Percentiles rank a stretch among this genome's conserved stretches.
Evolutionary conservation across 805 yeast genomes (phyloP).

Genomic region (Yarrowia bubula): DNA sequence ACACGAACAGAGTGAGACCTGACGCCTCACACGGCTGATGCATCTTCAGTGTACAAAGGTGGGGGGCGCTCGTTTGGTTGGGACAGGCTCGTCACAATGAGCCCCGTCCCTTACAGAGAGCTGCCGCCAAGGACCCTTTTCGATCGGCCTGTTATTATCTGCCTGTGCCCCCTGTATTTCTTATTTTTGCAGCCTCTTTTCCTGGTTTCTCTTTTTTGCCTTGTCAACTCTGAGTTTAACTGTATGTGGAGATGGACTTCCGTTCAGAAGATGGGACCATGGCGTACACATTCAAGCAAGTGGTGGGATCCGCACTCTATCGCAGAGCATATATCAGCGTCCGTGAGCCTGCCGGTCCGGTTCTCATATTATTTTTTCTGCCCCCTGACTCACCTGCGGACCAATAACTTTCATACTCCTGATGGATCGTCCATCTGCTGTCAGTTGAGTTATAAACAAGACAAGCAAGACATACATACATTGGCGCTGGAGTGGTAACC

Average conservation of each 20-base stretch:
- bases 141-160: neutral
- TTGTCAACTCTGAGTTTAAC: slow-evolving; percentile 3
- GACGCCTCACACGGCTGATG: slow-evolving; percentile 4
- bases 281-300: neutral
- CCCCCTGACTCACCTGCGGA: slow-evolving; percentile 16
- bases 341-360: neutral
- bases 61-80: neutral
- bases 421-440: neutral
- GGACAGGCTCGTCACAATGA: neutral
- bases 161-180: neutral
- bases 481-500: neutral
- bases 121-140: neutral
- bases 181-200: slow-evolving; percentile 14
- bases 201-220: neutral
- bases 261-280: neutral
- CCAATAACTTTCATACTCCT: slow-evolving; percentile 12
- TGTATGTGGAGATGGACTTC: neutral
- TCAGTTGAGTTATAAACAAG: neutral
- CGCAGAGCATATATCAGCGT: too few relatives aligned
- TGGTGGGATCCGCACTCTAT: neutral
- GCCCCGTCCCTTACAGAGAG: slow-evolving; percentile 5
- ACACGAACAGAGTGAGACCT: neutral
- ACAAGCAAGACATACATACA: neutral
- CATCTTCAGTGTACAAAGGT: neutral
- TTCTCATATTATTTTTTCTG: too few relatives aligned